phyloP scores from a whole-genome alignment of 768 basidiomycete genomes.

The Strobilomyces confusus region DNA sequence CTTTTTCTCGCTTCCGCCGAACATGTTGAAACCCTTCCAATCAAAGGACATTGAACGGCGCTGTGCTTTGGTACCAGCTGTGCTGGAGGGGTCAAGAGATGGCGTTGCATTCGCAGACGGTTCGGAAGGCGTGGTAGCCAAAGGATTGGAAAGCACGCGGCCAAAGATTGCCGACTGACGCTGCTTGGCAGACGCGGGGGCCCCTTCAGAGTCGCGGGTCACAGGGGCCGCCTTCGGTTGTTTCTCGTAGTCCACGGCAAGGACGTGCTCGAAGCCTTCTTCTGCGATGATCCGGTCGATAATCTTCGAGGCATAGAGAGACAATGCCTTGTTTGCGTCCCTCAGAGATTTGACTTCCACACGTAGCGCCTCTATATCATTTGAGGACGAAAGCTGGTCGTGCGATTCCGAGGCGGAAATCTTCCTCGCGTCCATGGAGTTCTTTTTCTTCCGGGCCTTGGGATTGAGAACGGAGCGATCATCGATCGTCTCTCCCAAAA shows the following conservation, averaged over 20 bases:
- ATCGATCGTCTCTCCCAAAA: constrained; percentile 53
- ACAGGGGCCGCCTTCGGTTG: constrained; percentile 43
- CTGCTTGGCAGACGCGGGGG: constrained; percentile 34
- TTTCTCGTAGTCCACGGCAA: constrained; percentile 87
- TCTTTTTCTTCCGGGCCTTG: constrained; percentile 46
- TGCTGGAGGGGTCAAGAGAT: constrained; percentile 23
- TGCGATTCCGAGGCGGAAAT: constrained; percentile 36
- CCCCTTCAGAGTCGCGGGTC: constrained; percentile 19
- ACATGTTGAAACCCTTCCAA: constrained; percentile 76
- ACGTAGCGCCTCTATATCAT: constrained; percentile 71
- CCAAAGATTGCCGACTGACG: constrained; percentile 60
- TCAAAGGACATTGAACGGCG: constrained; percentile 82
- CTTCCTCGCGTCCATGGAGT: constrained; percentile 29
- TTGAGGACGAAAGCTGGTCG: constrained; percentile 42
- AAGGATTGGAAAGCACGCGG: constrained; percentile 34
- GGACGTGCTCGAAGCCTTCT: constrained; percentile 95
- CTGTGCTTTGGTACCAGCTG: constrained; percentile 40
- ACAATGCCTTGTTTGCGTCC: constrained; percentile 94
- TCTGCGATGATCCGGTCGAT: constrained; percentile 95
- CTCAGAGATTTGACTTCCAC: constrained; percentile 88
- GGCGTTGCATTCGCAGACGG: constrained; percentile 19
- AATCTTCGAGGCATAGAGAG: constrained; percentile 95
- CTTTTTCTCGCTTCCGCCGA: constrained; percentile 60
- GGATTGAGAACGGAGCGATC: constrained; percentile 42
- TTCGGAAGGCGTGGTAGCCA: constrained; percentile 32